Conservation (phyloP, 192 early-diverging fungal species). For the Backusella circina region DNA sequence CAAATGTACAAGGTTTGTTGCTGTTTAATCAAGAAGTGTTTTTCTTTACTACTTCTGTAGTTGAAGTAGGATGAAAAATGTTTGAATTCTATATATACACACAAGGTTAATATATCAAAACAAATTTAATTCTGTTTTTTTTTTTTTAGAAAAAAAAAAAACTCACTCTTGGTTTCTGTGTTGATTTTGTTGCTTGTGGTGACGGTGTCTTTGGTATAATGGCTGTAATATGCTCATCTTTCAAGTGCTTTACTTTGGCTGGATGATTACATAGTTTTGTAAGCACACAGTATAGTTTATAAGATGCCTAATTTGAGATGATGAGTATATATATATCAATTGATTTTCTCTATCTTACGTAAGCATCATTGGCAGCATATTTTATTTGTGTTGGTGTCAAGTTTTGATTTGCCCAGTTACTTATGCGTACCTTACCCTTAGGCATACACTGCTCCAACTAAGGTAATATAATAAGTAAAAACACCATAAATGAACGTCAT, state of each 20-base stretch:
- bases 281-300: background rate
- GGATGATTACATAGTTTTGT: background rate
- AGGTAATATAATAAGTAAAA: background rate
- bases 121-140: background rate
- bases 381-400: constrained; percentile 10
- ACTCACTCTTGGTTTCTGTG: background rate
- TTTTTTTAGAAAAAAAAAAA: too few species aligned
- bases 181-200: background rate
- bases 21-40: background rate
- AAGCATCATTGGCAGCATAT: constrained; percentile 31
- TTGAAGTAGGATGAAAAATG: background rate
- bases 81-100: background rate
- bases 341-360: constrained; percentile 12
- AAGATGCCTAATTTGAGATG: constrained; percentile 1
- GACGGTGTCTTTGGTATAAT: background rate
- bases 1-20: background rate
- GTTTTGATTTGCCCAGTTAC: constrained; percentile 15
- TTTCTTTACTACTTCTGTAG: background rate
- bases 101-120: too few species aligned
- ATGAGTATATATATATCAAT: background rate
- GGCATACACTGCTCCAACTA: constrained; percentile 18
- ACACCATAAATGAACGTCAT: too few species aligned
- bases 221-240: background rate
- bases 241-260: background rate
- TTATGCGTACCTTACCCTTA: constrained; percentile 19